Evolutionary conservation across 139 green algal species (phyloP), one percentile per base, ranked within the genome.

Genomic region (Auxenochlorella pyrenoidosa): DNA sequence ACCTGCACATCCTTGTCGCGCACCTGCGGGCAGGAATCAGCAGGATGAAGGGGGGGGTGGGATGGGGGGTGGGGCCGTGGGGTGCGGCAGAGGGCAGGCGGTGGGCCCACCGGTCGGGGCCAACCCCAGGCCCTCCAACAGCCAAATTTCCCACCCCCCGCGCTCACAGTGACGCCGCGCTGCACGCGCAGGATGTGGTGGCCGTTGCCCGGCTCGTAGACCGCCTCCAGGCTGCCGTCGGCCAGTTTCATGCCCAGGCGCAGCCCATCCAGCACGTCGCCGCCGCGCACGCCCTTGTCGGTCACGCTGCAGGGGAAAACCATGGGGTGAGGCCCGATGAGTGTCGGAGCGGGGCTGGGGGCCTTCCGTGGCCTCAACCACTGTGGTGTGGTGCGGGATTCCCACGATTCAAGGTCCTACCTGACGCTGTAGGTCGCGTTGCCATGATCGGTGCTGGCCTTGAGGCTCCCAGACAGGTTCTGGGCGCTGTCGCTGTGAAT

Each of bases 1-100:
- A 87, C 73, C 10, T 0, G 28, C 26, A 87, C 54, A 41, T 59
- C 65, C 73, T 87, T 87, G 54, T 83, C 75, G 26, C 83, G 75
- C 51, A 87, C 82, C 73, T 87, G 73, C 47, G 21, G 59, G 21
- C 16, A 60, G 34, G 16, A 76, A 59, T 0, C 54, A 32, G 3
- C 15, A 24, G n/a, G 6, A 32, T 28, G 44, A 44, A 24, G 28
- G 10, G 54, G n/a, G 0, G n/a, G 12, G 51, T 47, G 44, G 24
- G 43, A 40, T 60, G 75, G 43, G 75, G 75, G 43, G 41, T 78
- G 71, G n/a, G 70, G 34, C 34, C 24, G 12, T 26, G 68, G 22
- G 22, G 70, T 32, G 34, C 12, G 0, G n/a, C 54, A 24, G 54
- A 54, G 15, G 3, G 54, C 54, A 13, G 54, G 15, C 34, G 63